These are phyloP conservation scores for Botrytis pseudocinerea DNA, from an alignment of 2,329 filamentous ascomycete species.

Conservation along the genomic window DNA sequence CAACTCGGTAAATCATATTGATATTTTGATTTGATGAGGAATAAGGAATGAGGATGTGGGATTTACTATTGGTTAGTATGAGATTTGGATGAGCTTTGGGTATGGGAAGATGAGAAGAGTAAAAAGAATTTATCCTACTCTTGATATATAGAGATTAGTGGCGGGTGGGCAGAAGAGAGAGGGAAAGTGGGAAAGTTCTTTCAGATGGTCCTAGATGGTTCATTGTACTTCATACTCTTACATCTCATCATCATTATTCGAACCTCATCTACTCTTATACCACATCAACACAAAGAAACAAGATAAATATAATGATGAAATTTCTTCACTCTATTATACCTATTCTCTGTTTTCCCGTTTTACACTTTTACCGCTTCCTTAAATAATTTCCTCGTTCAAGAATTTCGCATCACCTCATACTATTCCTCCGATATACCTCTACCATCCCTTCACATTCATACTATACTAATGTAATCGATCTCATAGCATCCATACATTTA, in stretches of 20 bases:
- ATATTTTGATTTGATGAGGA: not conserved
- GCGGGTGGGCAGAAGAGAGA: too few species aligned
- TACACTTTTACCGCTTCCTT: too few species aligned
- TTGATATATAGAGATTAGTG: not conserved
- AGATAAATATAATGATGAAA: rapidly evolving
- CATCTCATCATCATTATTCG: too few species aligned
- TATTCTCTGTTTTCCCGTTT: not conserved
- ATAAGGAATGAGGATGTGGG: not conserved
- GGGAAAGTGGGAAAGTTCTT: too few species aligned
- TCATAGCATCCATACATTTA: too few species aligned
- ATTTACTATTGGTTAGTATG: not conserved
- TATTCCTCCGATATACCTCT: not conserved
- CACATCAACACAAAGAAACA: not conserved
- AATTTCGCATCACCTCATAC: not conserved
- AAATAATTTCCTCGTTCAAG: not conserved
- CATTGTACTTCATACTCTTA: too few species aligned
- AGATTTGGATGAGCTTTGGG: not conserved
- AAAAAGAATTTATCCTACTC: too few species aligned
- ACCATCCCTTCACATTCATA: too few species aligned
- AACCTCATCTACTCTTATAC: not conserved
- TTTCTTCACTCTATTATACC: not conserved
- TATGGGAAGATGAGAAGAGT: not conserved
- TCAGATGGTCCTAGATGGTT: not conserved
- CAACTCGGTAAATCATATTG: not conserved
- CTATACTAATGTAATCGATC: too few species aligned